Evolutionary conservation across 345 rosid species (phyloP).

Genomic region (Camelina laxa): DNA sequence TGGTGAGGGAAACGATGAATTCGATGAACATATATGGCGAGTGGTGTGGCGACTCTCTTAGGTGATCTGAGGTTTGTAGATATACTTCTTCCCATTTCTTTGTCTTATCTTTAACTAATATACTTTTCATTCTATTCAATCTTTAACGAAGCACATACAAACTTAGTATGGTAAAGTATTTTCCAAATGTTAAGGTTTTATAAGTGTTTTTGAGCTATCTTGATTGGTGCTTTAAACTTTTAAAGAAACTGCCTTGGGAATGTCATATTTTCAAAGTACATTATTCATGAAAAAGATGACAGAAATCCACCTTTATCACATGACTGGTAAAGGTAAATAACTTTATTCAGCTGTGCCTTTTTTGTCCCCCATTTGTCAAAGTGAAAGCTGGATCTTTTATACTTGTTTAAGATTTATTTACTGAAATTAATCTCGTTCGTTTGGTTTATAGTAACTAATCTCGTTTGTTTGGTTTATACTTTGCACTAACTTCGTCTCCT

Average conservation of each 20-base stretch:
- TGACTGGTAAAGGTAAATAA: constrained; percentile 38
- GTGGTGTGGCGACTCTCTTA: constrained; percentile 14
- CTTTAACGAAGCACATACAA: constrained; percentile 18
- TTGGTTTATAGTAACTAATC: constrained; percentile 23
- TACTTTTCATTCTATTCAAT: constrained; percentile 13
- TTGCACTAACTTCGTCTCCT: constrained; percentile 29
- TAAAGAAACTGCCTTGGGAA: constrained; percentile 37
- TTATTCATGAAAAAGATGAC: constrained; percentile 35
- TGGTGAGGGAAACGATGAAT: constrained; percentile 33
- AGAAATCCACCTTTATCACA: constrained; percentile 38
- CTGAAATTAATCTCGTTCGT: constrained; percentile 22
- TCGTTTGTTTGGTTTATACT: constrained; percentile 31
- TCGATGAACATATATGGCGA: constrained; percentile 8
- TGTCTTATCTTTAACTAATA: constrained; percentile 16
- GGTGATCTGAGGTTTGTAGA: constrained; percentile 29
- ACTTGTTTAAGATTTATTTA: constrained; percentile 31
- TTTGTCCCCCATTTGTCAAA: constrained; percentile 43
- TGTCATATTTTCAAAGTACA: constrained; percentile 27
- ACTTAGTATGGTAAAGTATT: constrained; percentile 20
- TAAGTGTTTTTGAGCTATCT: constrained; percentile 18
- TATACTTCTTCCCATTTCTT: constrained; percentile 8
- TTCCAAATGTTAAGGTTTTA: constrained; percentile 19
- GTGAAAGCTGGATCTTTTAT: constrained; percentile 35
- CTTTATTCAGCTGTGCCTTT: constrained; percentile 36
- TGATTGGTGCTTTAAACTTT: constrained; percentile 16